These are phyloP conservation scores for Graphiopsis chlorocephala DNA, from an alignment of 2,329 filamentous ascomycete species.

Conservation along the genomic window DNA sequence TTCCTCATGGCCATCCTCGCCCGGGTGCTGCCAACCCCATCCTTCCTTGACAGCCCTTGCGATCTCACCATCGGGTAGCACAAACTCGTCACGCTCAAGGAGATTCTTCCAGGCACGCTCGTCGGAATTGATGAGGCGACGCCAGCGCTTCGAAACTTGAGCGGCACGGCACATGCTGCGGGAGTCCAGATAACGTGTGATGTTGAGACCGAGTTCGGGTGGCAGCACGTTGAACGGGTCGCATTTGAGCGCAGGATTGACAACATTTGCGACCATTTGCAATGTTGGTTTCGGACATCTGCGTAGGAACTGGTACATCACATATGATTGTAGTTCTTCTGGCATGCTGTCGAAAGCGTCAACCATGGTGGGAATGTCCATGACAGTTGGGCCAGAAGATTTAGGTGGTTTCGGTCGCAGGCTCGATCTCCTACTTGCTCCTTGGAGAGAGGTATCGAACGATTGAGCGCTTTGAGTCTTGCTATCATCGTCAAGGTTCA, in stretches of 20 bases:
- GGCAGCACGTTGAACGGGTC: slow-evolving; percentile 86
- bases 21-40: slow-evolving; percentile 94
- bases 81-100: slow-evolving; percentile 79
- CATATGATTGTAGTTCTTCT: slow-evolving; percentile 85
- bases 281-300: slow-evolving; percentile 85
- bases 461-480: slow-evolving; percentile 25
- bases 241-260: slow-evolving; percentile 91
- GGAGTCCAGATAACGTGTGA: slow-evolving; percentile 81
- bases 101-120: slow-evolving; percentile 95
- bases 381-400: slow-evolving; percentile 43
- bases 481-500: slow-evolving; percentile 34
- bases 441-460: background rate
- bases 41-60: slow-evolving; percentile 83
- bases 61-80: slow-evolving; percentile 75
- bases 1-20: slow-evolving; percentile 67
- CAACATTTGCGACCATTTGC: slow-evolving; percentile 82
- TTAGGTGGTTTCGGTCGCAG: slow-evolving; percentile 15
- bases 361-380: slow-evolving; percentile 82
- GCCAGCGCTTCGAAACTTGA: slow-evolving; percentile 92
- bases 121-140: slow-evolving; percentile 83
- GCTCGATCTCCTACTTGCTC: background rate
- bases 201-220: slow-evolving; percentile 79
- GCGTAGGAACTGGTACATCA: slow-evolving; percentile 93
- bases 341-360: slow-evolving; percentile 90
- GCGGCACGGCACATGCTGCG: slow-evolving; percentile 85